A percentile compares a stretch with the other conserved stretches of the same genome.
phyloP scores from a whole-genome alignment of 768 basidiomycete genomes.

The Boletus eberwhitei region DNA sequence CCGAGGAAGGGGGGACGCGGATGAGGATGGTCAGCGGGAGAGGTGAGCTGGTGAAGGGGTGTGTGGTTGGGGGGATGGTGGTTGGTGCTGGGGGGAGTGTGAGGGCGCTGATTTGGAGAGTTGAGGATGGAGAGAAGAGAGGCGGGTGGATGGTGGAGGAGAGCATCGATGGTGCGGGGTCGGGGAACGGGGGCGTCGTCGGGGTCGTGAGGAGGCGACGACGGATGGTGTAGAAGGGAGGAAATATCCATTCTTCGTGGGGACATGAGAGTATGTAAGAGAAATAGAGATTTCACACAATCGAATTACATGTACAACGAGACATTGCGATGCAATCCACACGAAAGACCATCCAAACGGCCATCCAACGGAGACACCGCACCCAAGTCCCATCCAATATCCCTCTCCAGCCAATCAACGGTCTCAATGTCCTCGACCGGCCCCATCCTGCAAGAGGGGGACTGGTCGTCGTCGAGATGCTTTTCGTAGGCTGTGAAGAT shows the following conservation, averaged over 20 bases:
- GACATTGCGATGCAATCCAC: constrained; percentile 85
- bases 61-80: no score
- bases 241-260: constrained; percentile 74
- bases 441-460: constrained; percentile 65
- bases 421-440: constrained; percentile 85
- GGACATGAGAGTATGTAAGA: constrained; percentile 39
- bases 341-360: constrained; percentile 60
- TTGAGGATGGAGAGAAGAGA: constrained; percentile 21
- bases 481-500: constrained; percentile 59
- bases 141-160: constrained; percentile 18
- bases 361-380: constrained; percentile 59
- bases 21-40: neutral
- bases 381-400: constrained; percentile 83
- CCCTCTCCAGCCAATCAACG: constrained; percentile 81
- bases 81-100: neutral
- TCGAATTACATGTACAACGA: constrained; percentile 64
- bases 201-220: constrained; percentile 8
- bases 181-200: neutral
- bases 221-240: constrained; percentile 54
- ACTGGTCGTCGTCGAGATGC: constrained; percentile 86
- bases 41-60: neutral
- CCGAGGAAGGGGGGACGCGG: constrained; percentile 31
- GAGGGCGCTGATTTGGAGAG: neutral
- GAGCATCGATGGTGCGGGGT: constrained; percentile 20
- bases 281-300: neutral